Conservation (phyloP, 2,329 filamentous ascomycete genomes). For the Xylogone sp. region DNA sequence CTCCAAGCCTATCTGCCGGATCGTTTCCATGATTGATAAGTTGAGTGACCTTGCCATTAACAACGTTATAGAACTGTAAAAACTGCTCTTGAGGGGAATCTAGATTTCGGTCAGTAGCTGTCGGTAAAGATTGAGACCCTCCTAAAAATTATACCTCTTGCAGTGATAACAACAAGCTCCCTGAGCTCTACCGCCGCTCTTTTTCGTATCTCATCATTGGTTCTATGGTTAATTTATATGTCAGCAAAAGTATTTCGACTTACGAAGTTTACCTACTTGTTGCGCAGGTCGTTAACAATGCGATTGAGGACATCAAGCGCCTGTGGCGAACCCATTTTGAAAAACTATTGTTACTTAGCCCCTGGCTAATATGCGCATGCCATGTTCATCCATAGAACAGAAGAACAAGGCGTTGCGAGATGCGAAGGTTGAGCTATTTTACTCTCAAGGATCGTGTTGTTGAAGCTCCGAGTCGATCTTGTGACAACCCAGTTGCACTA, state of each 20-base stretch:
- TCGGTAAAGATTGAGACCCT: not conserved
- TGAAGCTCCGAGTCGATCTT: conserved; percentile 1
- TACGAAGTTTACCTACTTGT: conserved; percentile 16
- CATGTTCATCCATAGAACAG: conserved; percentile 21
- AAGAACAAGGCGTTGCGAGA: conserved; percentile 2
- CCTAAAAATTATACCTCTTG: conserved; percentile 23
- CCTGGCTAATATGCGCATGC: conserved; percentile 15
- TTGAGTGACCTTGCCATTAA: conserved; percentile 62
- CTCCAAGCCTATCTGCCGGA: conserved; percentile 83
- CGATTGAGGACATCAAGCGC: conserved; percentile 25
- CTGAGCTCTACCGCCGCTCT: conserved; percentile 28
- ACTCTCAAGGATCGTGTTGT: not conserved
- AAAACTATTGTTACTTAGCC: conserved; percentile 12
- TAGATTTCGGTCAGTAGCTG: conserved; percentile 24
- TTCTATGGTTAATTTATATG: conserved; percentile 11
- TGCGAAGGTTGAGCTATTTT: not conserved
- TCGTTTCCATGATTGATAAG: conserved; percentile 85
- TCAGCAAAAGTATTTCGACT: not conserved
- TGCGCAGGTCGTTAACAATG: conserved; percentile 26
- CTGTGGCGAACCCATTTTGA: conserved; percentile 27
- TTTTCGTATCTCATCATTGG: conserved; percentile 27
- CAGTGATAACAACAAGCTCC: conserved; percentile 27
- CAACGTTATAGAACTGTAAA: conserved; percentile 61
- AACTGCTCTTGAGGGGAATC: conserved; percentile 83
- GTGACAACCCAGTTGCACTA: not conserved